phyloP scores from a whole-genome alignment of 768 basidiomycete genomes.

The Pleurotus cornucopiae region DNA sequence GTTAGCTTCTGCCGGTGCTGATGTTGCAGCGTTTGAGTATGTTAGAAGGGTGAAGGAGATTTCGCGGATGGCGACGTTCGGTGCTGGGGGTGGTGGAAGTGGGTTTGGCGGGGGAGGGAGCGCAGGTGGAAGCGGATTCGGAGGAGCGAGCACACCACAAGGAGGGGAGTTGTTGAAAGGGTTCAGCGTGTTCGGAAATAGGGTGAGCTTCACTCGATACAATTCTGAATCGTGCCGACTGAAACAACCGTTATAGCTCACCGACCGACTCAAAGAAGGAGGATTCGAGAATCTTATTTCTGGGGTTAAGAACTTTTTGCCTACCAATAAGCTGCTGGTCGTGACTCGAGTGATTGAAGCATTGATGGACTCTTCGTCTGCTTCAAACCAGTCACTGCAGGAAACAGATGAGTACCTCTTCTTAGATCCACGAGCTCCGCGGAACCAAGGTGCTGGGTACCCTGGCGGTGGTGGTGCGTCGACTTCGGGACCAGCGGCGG shows the following conservation, averaged over 20 bases:
- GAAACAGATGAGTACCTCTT: constrained; percentile 96
- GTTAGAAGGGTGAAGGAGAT: constrained; percentile 90
- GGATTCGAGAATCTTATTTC: constrained; percentile 97
- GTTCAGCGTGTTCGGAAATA: constrained; percentile 87
- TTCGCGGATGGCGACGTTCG: constrained; percentile 81
- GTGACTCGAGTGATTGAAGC: constrained; percentile 93
- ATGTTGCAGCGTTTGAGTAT: constrained; percentile 84
- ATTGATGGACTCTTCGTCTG: constrained; percentile 94
- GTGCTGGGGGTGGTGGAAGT: constrained; percentile 45
- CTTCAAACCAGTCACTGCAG: constrained; percentile 89
- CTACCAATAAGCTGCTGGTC: constrained; percentile 88
- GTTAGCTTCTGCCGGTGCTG: constrained; percentile 76
- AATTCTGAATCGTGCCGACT: too few species aligned
- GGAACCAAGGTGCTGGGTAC: constrained; percentile 41
- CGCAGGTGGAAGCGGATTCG: neutral
- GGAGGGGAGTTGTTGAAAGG: constrained; percentile 85
- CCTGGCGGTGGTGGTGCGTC: constrained; percentile 34
- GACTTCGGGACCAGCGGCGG: neutral
- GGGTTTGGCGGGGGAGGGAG: constrained; percentile 46
- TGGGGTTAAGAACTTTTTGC: constrained; percentile 96
- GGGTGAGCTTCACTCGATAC: constrained; percentile 41
- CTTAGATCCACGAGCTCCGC: constrained; percentile 85
- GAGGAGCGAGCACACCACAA: constrained; percentile 5
- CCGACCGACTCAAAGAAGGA: constrained; percentile 89
- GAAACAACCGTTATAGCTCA: constrained; percentile 43